These are phyloP conservation scores for Volvox carteri DNA, from an alignment of 163 green algal species.

Conservation along the genomic window DNA sequence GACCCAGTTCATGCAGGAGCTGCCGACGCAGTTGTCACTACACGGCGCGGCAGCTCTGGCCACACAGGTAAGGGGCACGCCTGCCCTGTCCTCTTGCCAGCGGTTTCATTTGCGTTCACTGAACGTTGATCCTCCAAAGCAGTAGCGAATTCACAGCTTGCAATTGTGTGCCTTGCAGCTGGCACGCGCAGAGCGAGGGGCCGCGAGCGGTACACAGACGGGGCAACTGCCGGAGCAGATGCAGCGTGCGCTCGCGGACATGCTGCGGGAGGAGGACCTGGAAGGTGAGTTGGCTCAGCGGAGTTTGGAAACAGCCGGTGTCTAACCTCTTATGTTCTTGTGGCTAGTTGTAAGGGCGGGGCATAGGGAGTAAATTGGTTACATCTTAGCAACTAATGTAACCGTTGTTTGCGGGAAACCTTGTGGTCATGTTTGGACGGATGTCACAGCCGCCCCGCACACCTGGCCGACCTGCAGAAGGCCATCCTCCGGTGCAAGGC, in stretches of 20 bases:
- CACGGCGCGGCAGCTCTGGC: conserved; percentile 37
- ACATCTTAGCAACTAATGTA: too few species aligned
- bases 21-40: conserved; percentile 50
- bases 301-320: too few species aligned
- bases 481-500: background rate
- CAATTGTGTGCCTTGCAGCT: too few species aligned
- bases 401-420: too few species aligned
- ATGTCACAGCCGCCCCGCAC: too few species aligned
- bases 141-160: too few species aligned
- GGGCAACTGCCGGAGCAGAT: conserved; percentile 25
- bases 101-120: too few species aligned
- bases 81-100: background rate
- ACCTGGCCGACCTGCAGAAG: background rate
- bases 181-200: background rate
- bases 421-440: too few species aligned
- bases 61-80: conserved; percentile 57
- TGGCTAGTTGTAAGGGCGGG: too few species aligned
- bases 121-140: too few species aligned
- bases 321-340: too few species aligned
- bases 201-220: conserved; percentile 20
- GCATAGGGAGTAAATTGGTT: too few species aligned
- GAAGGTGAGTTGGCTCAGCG: background rate
- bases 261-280: background rate
- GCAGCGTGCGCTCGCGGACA: conserved; percentile 21
- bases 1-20: conserved; percentile 26